Evolutionary conservation across 179 eudicot genomes (phyloP), one percentile per base, ranked within the genome.

Genomic region (Pouteria campechiana): DNA sequence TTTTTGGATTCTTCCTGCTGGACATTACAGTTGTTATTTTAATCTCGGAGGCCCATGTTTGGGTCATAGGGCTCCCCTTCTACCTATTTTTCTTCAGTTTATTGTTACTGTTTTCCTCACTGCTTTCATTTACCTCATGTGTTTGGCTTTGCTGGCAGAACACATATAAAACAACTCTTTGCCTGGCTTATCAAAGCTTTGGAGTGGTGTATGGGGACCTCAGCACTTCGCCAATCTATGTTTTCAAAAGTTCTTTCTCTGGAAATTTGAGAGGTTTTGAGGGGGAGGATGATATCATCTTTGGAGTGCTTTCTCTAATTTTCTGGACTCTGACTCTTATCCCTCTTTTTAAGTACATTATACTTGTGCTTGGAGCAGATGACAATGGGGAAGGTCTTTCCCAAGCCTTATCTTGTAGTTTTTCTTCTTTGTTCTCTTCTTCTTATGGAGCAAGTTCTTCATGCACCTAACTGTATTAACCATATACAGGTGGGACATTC

Each of bases 401-500:
- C 34, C n/a, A n/a, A n/a, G n/a, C n/a, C n/a, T n/a, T n/a, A n/a
- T n/a, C n/a, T n/a, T n/a, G n/a, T n/a, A n/a, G n/a, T n/a, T n/a
- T n/a, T n/a, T n/a, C n/a, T n/a, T n/a, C n/a, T n/a, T n/a, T n/a
- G n/a, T n/a, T n/a, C n/a, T n/a, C n/a, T n/a, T n/a, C n/a, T n/a
- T n/a, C n/a, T n/a, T n/a, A n/a, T n/a, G n/a, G n/a, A n/a, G n/a
- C n/a, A n/a, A n/a, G n/a, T n/a, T n/a, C n/a, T n/a, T n/a, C n/a
- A n/a, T n/a, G n/a, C n/a, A n/a, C n/a, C n/a, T n/a, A n/a, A n/a
- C n/a, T n/a, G n/a, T n/a, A n/a, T n/a, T n/a, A n/a, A n/a, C n/a
- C n/a, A n/a, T n/a, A n/a, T 40, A 8, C 52, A 75, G 81, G 81
- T 41, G 81, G 78, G 27, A 71, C 78, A 10, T 71, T 75, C 64